Percentiles rank a stretch among this genome's conserved stretches.
phyloP scores from a whole-genome alignment of 139 green algal species.

The Tetradesmus obliquus region DNA sequence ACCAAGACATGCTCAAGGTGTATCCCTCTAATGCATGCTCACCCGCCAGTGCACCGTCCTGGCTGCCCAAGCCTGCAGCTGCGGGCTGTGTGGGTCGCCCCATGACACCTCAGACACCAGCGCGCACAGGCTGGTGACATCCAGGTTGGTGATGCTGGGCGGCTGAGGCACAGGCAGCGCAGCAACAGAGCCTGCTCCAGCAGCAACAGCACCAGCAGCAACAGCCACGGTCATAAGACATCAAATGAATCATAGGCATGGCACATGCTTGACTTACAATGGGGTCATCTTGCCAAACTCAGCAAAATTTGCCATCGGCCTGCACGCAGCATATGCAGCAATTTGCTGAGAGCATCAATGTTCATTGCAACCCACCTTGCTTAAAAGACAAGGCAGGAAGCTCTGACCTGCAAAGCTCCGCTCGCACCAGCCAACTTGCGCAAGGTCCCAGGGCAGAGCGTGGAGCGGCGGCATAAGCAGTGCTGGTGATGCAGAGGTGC shows the following conservation, averaged over 20 bases:
- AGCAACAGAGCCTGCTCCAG: slow-evolving; percentile 25
- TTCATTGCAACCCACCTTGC: too few relatives aligned
- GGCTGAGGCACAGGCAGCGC: slow-evolving; percentile 40
- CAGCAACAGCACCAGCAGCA: neutral
- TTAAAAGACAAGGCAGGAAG: too few relatives aligned
- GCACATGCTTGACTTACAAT: neutral
- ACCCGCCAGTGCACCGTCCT: slow-evolving; percentile 28
- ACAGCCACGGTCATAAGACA: neutral
- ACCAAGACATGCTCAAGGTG: neutral
- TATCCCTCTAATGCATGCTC: neutral
- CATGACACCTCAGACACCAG: slow-evolving; percentile 63
- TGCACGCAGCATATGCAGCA: too few relatives aligned
- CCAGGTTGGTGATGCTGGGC: slow-evolving; percentile 52
- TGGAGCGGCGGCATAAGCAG: too few relatives aligned
- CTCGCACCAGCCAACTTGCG: too few relatives aligned
- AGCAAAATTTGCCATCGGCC: too few relatives aligned
- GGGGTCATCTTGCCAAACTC: too few relatives aligned
- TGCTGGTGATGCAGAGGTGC: too few relatives aligned
- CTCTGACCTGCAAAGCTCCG: too few relatives aligned
- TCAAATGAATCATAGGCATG: neutral
- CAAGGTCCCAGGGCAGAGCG: too few relatives aligned
- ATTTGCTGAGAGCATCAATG: too few relatives aligned
- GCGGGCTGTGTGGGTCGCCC: neutral
- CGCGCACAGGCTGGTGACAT: slow-evolving; percentile 72
- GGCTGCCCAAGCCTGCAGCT: slow-evolving; percentile 46